Percentiles rank a stretch among this genome's conserved stretches.
Conservation (phyloP, 768 basidiomycete genomes). For the Exidia glandulosa region DNA sequence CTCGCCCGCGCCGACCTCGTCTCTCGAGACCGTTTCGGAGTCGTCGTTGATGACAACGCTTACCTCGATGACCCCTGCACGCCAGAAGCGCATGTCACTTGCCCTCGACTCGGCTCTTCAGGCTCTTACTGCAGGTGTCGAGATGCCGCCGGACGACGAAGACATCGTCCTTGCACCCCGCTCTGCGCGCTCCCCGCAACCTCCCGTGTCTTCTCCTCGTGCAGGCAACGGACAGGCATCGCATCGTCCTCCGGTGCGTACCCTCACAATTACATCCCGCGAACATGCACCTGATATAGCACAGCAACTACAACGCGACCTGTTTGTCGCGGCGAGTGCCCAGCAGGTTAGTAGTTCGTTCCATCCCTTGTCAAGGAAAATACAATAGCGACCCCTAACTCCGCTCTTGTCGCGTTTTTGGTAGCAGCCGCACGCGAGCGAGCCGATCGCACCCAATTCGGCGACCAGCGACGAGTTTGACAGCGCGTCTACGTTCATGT, state of each 20-base stretch:
- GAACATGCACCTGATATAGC: background rate
- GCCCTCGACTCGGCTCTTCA: conserved; percentile 64
- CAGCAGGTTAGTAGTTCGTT: background rate
- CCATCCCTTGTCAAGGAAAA: background rate
- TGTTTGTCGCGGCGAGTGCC: background rate
- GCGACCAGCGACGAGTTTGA: background rate
- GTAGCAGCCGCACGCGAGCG: background rate
- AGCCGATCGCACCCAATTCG: background rate
- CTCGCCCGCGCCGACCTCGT: background rate
- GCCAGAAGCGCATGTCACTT: conserved; percentile 53
- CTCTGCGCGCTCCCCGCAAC: conserved; percentile 3
- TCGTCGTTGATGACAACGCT: background rate
- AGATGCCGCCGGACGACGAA: conserved; percentile 56
- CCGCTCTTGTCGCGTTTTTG: background rate
- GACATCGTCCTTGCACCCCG: conserved; percentile 9
- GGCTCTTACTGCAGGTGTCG: conserved; percentile 29
- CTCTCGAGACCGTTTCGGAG: background rate
- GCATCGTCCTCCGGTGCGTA: background rate
- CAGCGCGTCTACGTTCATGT: background rate
- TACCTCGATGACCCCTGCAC: conserved; percentile 40
- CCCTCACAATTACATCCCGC: background rate
- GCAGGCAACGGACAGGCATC: background rate
- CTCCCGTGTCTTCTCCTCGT: conserved; percentile 1
- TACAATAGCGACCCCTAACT: background rate
- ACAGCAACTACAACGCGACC: background rate